Conservation (phyloP, 371 early-diverging fungal species). For the Capillidium rhysosporum region DNA sequence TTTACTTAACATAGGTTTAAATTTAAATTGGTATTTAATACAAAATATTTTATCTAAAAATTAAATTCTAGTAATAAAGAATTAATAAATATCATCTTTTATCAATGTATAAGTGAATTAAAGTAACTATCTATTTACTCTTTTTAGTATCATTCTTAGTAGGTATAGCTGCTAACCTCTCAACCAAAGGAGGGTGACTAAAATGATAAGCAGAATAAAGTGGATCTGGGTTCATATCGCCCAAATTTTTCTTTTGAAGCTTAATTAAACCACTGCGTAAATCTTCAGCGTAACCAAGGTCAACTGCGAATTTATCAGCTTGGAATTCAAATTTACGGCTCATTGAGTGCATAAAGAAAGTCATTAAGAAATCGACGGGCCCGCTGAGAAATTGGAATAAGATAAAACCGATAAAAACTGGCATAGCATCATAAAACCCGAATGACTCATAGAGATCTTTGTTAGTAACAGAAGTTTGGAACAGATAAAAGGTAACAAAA, state of each 20-base stretch:
- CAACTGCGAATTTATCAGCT: conserved; percentile 86
- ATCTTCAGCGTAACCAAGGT: conserved; percentile 64
- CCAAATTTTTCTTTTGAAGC: conserved; percentile 74
- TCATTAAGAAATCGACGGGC: conserved; percentile 56
- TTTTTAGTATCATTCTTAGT: not conserved
- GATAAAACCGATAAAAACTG: conserved; percentile 69
- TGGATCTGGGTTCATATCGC: conserved; percentile 72
- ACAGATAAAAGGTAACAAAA: conserved; percentile 66
- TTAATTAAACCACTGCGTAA: conserved; percentile 74
- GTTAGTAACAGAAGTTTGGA: conserved; percentile 51
- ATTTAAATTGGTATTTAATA: too few species aligned
- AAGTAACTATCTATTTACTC: too few species aligned
- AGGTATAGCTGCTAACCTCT: conserved; percentile 56
- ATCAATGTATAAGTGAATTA: too few species aligned
- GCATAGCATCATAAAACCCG: conserved; percentile 45
- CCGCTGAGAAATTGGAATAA: conserved; percentile 62
- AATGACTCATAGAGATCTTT: conserved; percentile 54
- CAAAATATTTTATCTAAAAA: too few species aligned
- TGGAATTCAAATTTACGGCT: conserved; percentile 84
- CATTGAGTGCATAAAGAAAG: conserved; percentile 57
- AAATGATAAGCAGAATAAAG: conserved; percentile 83
- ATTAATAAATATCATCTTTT: too few species aligned
- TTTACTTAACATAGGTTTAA: too few species aligned
- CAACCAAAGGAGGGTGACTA: conserved; percentile 86
- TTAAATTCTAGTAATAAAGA: too few species aligned